These are phyloP conservation scores for Pelargonium myrrhifolium DNA, from an alignment of 441 rosid species.

Conservation along the genomic window DNA sequence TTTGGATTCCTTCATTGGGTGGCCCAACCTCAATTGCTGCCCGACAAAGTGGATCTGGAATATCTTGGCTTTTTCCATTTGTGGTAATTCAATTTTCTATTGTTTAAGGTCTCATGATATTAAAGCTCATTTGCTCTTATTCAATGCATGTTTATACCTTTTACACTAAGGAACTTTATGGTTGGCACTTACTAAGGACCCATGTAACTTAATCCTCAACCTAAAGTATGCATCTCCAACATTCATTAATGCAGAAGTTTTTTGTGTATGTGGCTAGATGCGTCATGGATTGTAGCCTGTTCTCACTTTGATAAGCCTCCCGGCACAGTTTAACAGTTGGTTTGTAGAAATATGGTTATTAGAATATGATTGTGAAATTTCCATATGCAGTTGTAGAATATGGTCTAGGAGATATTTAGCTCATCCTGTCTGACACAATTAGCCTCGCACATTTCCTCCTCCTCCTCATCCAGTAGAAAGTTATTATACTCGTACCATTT, in stretches of 20 bases:
- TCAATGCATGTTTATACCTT: background rate
- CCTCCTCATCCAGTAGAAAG: no score
- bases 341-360: background rate
- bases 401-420: no score
- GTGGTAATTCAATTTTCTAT: slow-evolving; percentile 51
- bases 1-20: slow-evolving; percentile 93
- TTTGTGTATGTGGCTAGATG: background rate
- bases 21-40: slow-evolving; percentile 96
- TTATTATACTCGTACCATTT: background rate
- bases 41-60: slow-evolving; percentile 89
- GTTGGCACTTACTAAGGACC: background rate
- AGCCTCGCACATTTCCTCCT: no score
- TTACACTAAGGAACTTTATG: background rate
- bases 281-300: background rate
- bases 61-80: slow-evolving; percentile 92
- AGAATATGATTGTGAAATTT: background rate
- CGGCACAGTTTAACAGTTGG: background rate
- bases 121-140: background rate
- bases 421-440: no score
- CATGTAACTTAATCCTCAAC: background rate
- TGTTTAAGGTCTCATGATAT: background rate
- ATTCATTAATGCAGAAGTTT: background rate
- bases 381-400: background rate
- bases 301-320: background rate
- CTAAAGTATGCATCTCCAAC: background rate